Evolutionary conservation across 129 eudicot species (phyloP), one percentile per base, ranked within the genome.

Genomic region (Cynara cardunculus): DNA sequence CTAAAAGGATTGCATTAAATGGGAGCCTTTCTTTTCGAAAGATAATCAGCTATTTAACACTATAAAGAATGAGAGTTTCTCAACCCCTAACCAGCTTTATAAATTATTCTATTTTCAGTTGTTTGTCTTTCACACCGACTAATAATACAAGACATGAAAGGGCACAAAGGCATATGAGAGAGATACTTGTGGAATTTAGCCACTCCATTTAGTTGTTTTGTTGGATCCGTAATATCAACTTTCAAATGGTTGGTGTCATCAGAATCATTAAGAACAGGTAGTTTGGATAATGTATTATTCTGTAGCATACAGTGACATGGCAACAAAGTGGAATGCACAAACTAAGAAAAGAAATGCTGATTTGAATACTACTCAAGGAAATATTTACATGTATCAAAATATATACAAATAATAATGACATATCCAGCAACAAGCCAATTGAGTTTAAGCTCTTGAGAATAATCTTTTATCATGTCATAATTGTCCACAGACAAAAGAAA

Each of bases 191-290:
- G 4, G 66, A 67, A 26, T 4, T 61, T 69, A 44, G 66, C 75
- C 62, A 31, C 67, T 11, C 21, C 30, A 26, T 9, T 39, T 68
- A 68, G 65, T 35, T 27, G 49, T 74, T 74, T 56, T 18, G 66
- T 66, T 14, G 11, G 18, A 67, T 25, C 28, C 3, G 19, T 53
- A 53, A 21, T 69, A 71, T 79, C 78, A 71, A 34, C 62, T 72
- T 71, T 59, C 41, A 78, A 67, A 28, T 28, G 53, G 49, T 18
- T 28, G 76, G 56, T 80, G 71, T 10, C 71, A 80, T 59, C 6
- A 25, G 28, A 71, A 44, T 61, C 8, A 18, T 24, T 24, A 56
- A 13, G 31, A 32, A 18, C 70, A 49, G 6, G 14, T 24, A 56
- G 39, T 31, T 35, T 59, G 53, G 46, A 59, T 11, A 7, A 75